Evolutionary conservation across 2,329 filamentous ascomycete species (phyloP).

Genomic region (Phaeoacremonium minimum): DNA sequence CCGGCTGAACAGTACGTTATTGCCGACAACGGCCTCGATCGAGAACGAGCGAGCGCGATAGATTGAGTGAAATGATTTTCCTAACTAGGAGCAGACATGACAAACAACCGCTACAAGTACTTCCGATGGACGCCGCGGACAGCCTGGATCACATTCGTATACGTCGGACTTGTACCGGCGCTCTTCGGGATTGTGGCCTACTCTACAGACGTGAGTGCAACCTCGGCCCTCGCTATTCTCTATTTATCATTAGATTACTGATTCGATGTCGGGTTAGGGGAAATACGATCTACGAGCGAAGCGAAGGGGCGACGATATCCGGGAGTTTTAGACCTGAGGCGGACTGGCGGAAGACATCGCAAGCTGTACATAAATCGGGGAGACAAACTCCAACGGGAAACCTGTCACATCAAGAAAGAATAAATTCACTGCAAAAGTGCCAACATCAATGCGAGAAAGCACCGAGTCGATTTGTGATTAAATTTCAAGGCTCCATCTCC

Average conservation of each 20-base stretch:
- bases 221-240: no score
- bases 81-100: slow-evolving; percentile 76
- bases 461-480: no score
- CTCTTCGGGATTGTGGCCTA: slow-evolving; percentile 70
- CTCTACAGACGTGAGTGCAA: slow-evolving; percentile 73
- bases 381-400: background rate
- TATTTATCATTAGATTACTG: no score
- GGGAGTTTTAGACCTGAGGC: slow-evolving; percentile 59
- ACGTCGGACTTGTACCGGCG: slow-evolving; percentile 67
- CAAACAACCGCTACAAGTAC: slow-evolving; percentile 81
- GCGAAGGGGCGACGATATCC: slow-evolving; percentile 78
- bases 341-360: background rate
- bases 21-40: no score
- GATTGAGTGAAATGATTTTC: no score
- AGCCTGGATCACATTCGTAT: slow-evolving; percentile 74
- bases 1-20: slow-evolving; percentile 38
- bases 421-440: no score
- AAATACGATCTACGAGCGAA: slow-evolving; percentile 84
- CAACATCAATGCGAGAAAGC: no score
- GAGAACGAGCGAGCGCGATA: no score
- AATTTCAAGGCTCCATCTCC: no score
- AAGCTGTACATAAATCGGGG: slow-evolving; percentile 35
- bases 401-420: no score
- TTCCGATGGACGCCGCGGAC: slow-evolving; percentile 91
- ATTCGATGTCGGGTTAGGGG: no score